These are phyloP conservation scores for Prototheca cutis DNA, from an alignment of 163 green algal genomes.

Conservation along the genomic window DNA sequence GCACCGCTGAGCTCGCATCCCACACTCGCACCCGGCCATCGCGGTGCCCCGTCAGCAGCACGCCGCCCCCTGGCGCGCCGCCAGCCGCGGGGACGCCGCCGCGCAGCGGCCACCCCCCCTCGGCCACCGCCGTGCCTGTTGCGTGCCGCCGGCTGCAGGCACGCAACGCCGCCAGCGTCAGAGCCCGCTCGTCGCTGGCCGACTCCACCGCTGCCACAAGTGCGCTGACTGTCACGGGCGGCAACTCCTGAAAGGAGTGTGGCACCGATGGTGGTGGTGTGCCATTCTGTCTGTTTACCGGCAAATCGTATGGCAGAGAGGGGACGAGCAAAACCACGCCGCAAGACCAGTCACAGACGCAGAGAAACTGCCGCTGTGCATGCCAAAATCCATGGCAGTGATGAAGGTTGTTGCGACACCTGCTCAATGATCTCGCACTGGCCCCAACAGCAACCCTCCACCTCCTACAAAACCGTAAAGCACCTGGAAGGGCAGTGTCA, in stretches of 20 bases:
- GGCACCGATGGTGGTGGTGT: too few relatives aligned
- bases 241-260: conserved; percentile 22
- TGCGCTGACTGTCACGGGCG: conserved; percentile 18
- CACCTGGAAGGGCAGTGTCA: conserved; percentile 36
- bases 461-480: background rate
- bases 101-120: background rate
- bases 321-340: background rate
- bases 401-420: too few relatives aligned
- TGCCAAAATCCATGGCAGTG: too few relatives aligned
- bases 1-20: conserved; percentile 28
- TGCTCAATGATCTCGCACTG: too few relatives aligned
- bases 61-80: conserved; percentile 8
- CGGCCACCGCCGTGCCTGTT: background rate
- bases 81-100: conserved; percentile 1
- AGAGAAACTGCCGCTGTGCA: background rate
- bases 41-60: conserved; percentile 37
- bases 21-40: conserved; percentile 43
- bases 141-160: conserved; percentile 1
- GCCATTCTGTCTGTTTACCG: too few relatives aligned
- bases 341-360: background rate
- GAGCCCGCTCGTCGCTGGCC: conserved; percentile 2
- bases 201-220: conserved; percentile 11
- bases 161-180: conserved; percentile 17
- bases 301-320: background rate
- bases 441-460: background rate